Evolutionary conservation across 306 rosid species (phyloP).

Genomic region (Phaseolus lunatus): DNA sequence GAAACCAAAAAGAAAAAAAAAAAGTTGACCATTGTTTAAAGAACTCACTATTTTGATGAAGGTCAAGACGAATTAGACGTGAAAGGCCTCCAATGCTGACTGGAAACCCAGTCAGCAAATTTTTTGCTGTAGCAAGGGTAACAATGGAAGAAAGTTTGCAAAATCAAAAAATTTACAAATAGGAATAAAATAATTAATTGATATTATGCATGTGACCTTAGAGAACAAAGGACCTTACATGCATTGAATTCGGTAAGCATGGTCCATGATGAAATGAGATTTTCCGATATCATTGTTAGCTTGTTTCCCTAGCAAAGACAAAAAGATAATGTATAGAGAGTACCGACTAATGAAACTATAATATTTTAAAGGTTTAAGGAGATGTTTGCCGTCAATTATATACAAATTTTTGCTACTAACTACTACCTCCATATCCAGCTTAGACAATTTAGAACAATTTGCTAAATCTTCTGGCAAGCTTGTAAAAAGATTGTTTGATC

Average conservation of each 20-base stretch:
- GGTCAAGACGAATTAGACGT: conserved; percentile 80
- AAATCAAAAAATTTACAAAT: conserved; percentile 28
- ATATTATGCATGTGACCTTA: conserved; percentile 12
- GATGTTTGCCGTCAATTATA: conserved; percentile 24
- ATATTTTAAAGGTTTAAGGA: conserved; percentile 23
- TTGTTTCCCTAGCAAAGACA: conserved; percentile 78
- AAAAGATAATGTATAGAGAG: conserved; percentile 16
- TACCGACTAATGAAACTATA: conserved; percentile 34
- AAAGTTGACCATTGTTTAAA: conserved; percentile 24
- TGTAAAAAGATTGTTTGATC: conserved; percentile 73
- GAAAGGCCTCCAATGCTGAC: conserved; percentile 81
- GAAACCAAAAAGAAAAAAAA: conserved; percentile 1
- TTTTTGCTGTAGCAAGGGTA: conserved; percentile 73
- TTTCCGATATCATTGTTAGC: conserved; percentile 66
- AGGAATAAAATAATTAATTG: conserved; percentile 36
- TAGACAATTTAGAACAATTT: conserved; percentile 80
- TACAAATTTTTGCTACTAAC: conserved; percentile 39
- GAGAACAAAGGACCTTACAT: conserved; percentile 56
- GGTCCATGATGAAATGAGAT: conserved; percentile 79
- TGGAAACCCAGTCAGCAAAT: conserved; percentile 71
- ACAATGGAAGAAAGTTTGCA: conserved; percentile 39
- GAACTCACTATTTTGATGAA: conserved; percentile 87
- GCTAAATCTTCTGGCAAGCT: conserved; percentile 83
- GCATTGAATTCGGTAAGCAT: conserved; percentile 88
- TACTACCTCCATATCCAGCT: conserved; percentile 89